Conservation (phyloP, 805 yeast genomes). For the Yarrowia sp. region DNA sequence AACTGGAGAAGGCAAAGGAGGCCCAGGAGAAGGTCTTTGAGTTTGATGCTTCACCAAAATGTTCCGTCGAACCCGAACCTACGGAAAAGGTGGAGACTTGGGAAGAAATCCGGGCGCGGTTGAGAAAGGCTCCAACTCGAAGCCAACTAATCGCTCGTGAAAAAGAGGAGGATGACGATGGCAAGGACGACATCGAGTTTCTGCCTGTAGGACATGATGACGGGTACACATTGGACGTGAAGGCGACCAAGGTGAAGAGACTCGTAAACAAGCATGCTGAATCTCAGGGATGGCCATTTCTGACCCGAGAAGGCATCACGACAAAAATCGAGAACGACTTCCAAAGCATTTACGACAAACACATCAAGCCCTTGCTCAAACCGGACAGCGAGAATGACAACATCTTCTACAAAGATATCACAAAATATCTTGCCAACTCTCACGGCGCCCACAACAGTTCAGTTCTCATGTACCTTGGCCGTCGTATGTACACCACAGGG, state of each 20-base stretch:
- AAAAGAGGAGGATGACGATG: slow-evolving; percentile 10
- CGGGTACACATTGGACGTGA: not conserved
- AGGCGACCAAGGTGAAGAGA: not conserved
- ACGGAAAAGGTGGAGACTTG: not conserved
- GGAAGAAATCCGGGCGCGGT: not conserved
- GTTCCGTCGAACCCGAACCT: too few relatives aligned
- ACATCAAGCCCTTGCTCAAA: slow-evolving; percentile 7
- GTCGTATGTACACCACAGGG: slow-evolving; percentile 3
- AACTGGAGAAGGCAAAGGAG: too few relatives aligned
- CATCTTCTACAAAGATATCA: slow-evolving; percentile 4
- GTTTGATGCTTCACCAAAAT: too few relatives aligned
- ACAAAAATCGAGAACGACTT: not conserved
- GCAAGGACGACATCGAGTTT: slow-evolving; percentile 18
- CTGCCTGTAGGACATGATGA: not conserved
- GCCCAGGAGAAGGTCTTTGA: too few relatives aligned
- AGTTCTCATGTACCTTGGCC: slow-evolving; percentile 14
- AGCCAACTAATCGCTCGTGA: not conserved
- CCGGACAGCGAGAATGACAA: not conserved
- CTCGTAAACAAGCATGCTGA: slow-evolving; percentile 21
- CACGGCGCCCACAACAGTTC: not conserved
- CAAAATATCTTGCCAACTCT: not conserved
- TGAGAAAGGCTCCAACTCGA: not conserved
- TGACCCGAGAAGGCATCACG: not conserved
- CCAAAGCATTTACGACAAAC: not conserved
- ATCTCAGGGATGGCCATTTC: not conserved